phyloP scores from a whole-genome alignment of 768 basidiomycete species.

The Boletus barrowsii region DNA sequence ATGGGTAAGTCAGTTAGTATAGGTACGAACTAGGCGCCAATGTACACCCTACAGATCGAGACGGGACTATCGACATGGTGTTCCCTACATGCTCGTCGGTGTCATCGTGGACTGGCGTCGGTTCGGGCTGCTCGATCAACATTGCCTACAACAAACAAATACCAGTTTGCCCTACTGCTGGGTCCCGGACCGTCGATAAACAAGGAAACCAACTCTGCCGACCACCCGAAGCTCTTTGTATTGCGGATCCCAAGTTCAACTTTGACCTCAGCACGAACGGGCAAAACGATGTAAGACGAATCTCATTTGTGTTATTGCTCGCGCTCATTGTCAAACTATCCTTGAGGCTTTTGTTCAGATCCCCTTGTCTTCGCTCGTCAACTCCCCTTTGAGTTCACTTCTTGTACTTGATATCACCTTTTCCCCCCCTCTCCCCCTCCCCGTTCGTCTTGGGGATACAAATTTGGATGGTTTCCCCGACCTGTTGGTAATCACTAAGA shows the following conservation, averaged over 20 bases:
- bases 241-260: slow-evolving; percentile 72
- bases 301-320: not conserved
- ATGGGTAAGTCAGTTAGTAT: slow-evolving; percentile 54
- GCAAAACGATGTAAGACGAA: slow-evolving; percentile 48
- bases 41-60: slow-evolving; percentile 60
- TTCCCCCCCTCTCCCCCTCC: slow-evolving; percentile 66
- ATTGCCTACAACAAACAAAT: slow-evolving; percentile 93
- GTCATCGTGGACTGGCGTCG: slow-evolving; percentile 67
- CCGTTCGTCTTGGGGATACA: slow-evolving; percentile 82
- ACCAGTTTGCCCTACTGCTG: slow-evolving; percentile 65
- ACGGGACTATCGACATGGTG: slow-evolving; percentile 95
- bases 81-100: slow-evolving; percentile 80
- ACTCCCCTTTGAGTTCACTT: slow-evolving; percentile 47
- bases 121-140: slow-evolving; percentile 77
- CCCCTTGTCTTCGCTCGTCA: slow-evolving; percentile 59
- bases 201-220: slow-evolving; percentile 63
- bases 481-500: slow-evolving; percentile 57
- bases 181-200: slow-evolving; percentile 43
- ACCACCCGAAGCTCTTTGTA: slow-evolving; percentile 76
- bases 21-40: not conserved
- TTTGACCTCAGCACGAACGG: slow-evolving; percentile 60
- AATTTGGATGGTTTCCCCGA: slow-evolving; percentile 96
- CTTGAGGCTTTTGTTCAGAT: slow-evolving; percentile 63
- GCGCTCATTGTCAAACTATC: not conserved
- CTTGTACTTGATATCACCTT: slow-evolving; percentile 68